A percentile compares a stretch with the other conserved stretches of the same genome.
phyloP scores from a whole-genome alignment of 345 rosid genomes.

The Lepidium aucheri region DNA sequence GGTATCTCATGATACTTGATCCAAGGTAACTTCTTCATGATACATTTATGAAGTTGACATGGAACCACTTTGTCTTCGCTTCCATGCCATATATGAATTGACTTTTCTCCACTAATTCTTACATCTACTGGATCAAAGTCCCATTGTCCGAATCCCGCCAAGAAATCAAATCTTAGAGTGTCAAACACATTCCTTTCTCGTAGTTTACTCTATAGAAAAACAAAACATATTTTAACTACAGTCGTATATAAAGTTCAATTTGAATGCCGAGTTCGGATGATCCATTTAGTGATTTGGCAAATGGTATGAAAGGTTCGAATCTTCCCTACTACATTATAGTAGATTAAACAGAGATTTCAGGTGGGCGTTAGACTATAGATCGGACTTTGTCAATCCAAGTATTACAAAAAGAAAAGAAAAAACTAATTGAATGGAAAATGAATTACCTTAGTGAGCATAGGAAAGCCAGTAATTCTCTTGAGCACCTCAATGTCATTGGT shows the following conservation, averaged over 20 bases:
- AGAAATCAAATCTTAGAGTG: constrained; percentile 49
- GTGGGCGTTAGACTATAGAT: no score
- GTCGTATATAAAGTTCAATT: neutral
- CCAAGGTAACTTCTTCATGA: constrained; percentile 55
- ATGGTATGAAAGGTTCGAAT: no score
- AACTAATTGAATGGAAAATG: neutral
- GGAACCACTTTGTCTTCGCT: constrained; percentile 74
- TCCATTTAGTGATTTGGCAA: no score
- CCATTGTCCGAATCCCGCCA: constrained; percentile 59
- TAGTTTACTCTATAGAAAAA: constrained; percentile 36
- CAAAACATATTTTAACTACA: neutral
- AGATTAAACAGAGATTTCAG: no score
- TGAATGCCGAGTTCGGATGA: no score
- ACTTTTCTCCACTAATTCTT: constrained; percentile 13
- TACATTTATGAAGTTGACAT: constrained; percentile 51
- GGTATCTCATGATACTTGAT: constrained; percentile 69
- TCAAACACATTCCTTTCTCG: constrained; percentile 42
- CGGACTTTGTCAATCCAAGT: no score
- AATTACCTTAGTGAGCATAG: constrained; percentile 69
- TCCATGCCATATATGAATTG: constrained; percentile 83
- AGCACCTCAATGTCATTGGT: constrained; percentile 48
- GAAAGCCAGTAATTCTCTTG: constrained; percentile 49
- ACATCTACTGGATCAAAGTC: constrained; percentile 63
- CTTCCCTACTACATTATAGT: no score
- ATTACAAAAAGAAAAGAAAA: no score